A percentile compares a stretch with the other conserved stretches of the same genome.
Evolutionary conservation across 495 filamentous ascomycete genomes (phyloP).

Genomic region (Penicillium lagena): DNA sequence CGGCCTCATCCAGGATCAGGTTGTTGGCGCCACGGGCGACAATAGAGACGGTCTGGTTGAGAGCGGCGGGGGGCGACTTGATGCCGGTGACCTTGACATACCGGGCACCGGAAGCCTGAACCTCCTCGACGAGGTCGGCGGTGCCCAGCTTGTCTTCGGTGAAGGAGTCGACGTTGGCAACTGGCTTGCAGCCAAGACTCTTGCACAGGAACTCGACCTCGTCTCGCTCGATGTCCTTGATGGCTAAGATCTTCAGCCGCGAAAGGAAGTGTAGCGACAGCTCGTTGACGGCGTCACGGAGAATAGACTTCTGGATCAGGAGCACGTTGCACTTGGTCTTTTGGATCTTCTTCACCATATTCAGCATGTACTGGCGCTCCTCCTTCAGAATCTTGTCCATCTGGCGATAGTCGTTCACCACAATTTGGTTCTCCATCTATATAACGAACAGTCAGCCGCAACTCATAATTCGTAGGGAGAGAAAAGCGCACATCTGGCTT

Average conservation of each 20-base stretch:
- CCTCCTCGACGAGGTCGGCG: slow-evolving; percentile 93
- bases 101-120: slow-evolving; percentile 76
- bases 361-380: slow-evolving; percentile 93
- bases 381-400: slow-evolving; percentile 99
- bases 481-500: slow-evolving; percentile 81
- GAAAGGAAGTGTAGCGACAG: slow-evolving; percentile 94
- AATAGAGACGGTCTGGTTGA: slow-evolving; percentile 85
- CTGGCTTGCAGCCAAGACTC: slow-evolving; percentile 94
- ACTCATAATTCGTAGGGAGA: not conserved
- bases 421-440: slow-evolving; percentile 98
- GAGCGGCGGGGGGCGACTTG: slow-evolving; percentile 44
- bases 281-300: slow-evolving; percentile 96
- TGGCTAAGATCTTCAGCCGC: slow-evolving; percentile 87
- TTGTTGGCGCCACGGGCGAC: slow-evolving; percentile 90
- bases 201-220: slow-evolving; percentile 99
- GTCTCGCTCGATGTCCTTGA: slow-evolving; percentile 97
- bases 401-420: slow-evolving; percentile 98
- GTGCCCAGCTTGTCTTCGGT: slow-evolving; percentile 96
- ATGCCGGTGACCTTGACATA: slow-evolving; percentile 95
- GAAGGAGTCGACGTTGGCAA: slow-evolving; percentile 97
- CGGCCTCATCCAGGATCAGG: slow-evolving; percentile 93
- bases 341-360: slow-evolving; percentile 99
- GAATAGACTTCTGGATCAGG: slow-evolving; percentile 96
- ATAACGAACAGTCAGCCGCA: not conserved
- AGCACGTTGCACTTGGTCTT: slow-evolving; percentile 99